phyloP scores from a whole-genome alignment of 1,284 basidiomycete species.

The Anthracocystis panici-leucophaei region DNA sequence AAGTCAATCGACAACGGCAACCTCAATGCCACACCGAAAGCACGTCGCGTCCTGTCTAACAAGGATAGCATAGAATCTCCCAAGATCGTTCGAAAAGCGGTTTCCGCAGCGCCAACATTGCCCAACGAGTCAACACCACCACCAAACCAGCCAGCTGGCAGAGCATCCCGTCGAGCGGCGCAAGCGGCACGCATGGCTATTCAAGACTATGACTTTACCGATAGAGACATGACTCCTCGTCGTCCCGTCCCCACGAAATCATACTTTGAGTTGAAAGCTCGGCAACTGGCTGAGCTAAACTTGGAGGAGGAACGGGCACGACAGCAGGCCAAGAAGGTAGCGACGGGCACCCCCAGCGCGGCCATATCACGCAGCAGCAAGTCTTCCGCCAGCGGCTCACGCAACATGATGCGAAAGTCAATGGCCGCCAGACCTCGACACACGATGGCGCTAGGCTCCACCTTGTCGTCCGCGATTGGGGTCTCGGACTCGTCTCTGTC shows the following conservation, averaged over 20 bases:
- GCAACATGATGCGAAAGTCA: slow-evolving; percentile 17
- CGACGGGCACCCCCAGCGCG: too few relatives aligned
- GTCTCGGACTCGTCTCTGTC: slow-evolving; percentile 29
- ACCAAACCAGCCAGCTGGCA: slow-evolving; percentile 8
- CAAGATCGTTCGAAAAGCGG: slow-evolving; percentile 8
- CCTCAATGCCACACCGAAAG: slow-evolving; percentile 17
- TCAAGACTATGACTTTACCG: slow-evolving; percentile 47
- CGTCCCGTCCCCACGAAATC: slow-evolving; percentile 47
- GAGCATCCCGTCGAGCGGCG: slow-evolving; percentile 40
- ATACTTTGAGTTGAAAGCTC: slow-evolving; percentile 41
- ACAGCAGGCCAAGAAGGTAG: slow-evolving; percentile 4
- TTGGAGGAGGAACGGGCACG: slow-evolving; percentile 10
- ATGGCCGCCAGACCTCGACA: slow-evolving; percentile 20
- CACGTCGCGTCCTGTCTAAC: neutral
- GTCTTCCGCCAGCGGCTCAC: neutral
- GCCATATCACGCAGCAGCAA: neutral
- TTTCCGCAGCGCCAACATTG: neutral
- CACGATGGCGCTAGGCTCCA: neutral
- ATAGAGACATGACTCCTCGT: slow-evolving; percentile 46
- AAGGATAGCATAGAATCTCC: slow-evolving; percentile 5
- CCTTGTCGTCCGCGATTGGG: slow-evolving; percentile 5
- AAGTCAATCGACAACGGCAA: neutral
- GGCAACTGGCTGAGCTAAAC: slow-evolving; percentile 34
- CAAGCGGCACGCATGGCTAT: slow-evolving; percentile 43
- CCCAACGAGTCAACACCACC: slow-evolving; percentile 34